These are phyloP conservation scores for Crataegus laevigata DNA, from an alignment of 306 rosid genomes.

Conservation along the genomic window DNA sequence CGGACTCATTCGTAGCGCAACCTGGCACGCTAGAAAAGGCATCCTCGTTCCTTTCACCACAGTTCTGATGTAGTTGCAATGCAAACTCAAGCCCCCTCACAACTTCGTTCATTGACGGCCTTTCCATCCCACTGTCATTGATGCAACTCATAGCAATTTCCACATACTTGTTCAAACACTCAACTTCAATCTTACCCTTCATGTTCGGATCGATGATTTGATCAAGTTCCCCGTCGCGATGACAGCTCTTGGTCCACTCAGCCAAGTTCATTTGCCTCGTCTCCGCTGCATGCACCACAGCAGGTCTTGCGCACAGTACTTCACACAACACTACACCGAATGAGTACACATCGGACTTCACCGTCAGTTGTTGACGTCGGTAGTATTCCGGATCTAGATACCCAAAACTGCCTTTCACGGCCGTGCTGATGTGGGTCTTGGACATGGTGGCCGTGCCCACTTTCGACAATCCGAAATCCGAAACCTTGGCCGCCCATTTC, in stretches of 20 bases:
- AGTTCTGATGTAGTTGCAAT: background rate
- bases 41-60: background rate
- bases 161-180: background rate
- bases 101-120: constrained; percentile 25
- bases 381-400: constrained; percentile 45
- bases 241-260: constrained; percentile 24
- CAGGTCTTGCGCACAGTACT: constrained; percentile 30
- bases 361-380: constrained; percentile 7
- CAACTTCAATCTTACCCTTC: constrained; percentile 2
- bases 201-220: constrained; percentile 12
- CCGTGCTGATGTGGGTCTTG: constrained; percentile 25
- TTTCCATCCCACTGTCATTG: constrained; percentile 1
- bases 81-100: constrained; percentile 17
- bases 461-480: constrained; percentile 40
- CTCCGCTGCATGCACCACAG: constrained; percentile 18
- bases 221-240: background rate
- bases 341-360: constrained; percentile 44
- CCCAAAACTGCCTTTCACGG: constrained; percentile 42
- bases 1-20: background rate
- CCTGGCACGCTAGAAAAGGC: background rate
- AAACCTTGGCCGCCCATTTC: constrained; percentile 34
- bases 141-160: constrained; percentile 14
- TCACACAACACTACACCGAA: constrained; percentile 36
- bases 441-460: constrained; percentile 2
- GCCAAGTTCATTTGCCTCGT: constrained; percentile 22